These are phyloP conservation scores for Pleurotus cornucopiae DNA, from an alignment of 768 basidiomycete genomes.

Conservation along the genomic window DNA sequence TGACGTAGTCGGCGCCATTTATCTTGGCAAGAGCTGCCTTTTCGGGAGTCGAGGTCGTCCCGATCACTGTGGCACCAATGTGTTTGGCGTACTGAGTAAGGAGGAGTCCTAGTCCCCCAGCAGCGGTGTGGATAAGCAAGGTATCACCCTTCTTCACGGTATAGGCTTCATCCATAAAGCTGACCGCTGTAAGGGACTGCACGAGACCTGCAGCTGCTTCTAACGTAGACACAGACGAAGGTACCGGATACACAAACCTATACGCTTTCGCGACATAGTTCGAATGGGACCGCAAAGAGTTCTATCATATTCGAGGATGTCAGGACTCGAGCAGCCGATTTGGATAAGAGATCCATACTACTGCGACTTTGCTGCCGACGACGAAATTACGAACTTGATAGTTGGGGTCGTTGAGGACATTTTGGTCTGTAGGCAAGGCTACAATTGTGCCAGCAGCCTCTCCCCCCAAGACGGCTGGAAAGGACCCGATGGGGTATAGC, in stretches of 20 bases:
- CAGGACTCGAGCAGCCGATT: background rate
- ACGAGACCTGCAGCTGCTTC: slow-evolving; percentile 64
- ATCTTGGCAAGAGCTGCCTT: slow-evolving; percentile 79
- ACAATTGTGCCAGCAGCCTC: slow-evolving; percentile 79
- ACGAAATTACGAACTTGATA: slow-evolving; percentile 63
- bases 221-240: slow-evolving; percentile 52
- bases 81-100: slow-evolving; percentile 65
- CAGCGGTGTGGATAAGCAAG: slow-evolving; percentile 85
- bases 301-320: slow-evolving; percentile 25
- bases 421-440: slow-evolving; percentile 63
- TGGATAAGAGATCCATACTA: slow-evolving; percentile 38
- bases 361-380: slow-evolving; percentile 70
- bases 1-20: slow-evolving; percentile 84
- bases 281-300: slow-evolving; percentile 50
- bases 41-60: slow-evolving; percentile 80
- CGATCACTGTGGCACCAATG: slow-evolving; percentile 86
- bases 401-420: slow-evolving; percentile 54
- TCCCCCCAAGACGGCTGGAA: slow-evolving; percentile 69
- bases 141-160: slow-evolving; percentile 74
- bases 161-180: slow-evolving; percentile 83
- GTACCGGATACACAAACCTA: slow-evolving; percentile 60
- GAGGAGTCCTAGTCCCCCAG: slow-evolving; percentile 80
- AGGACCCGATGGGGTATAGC: slow-evolving; percentile 51
- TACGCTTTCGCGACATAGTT: slow-evolving; percentile 70
- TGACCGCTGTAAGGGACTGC: slow-evolving; percentile 76